Percentiles rank a stretch among this genome's conserved stretches.
Evolutionary conservation across 1,284 basidiomycete species (phyloP).

Genomic region (Austroboletus novae-zelandiae): DNA sequence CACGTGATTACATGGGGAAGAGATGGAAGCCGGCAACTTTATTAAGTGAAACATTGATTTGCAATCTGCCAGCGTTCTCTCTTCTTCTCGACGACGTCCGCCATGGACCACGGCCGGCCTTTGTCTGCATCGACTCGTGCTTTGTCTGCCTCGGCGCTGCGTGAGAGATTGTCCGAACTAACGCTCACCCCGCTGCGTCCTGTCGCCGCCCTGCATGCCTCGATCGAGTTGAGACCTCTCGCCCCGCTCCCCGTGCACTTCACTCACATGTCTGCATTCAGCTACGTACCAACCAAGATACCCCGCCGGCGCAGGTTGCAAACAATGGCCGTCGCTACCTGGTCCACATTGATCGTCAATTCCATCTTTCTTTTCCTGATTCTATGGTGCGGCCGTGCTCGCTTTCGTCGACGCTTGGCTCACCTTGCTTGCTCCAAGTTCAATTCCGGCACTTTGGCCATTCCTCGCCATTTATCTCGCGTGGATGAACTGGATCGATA

Average conservation of each 20-base stretch:
- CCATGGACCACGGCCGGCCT: slow-evolving; percentile 21
- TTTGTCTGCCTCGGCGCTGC: slow-evolving; percentile 50
- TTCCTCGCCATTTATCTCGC: slow-evolving; percentile 77
- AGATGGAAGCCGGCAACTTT: background rate
- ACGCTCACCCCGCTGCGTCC: slow-evolving; percentile 52
- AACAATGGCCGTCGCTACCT: slow-evolving; percentile 83
- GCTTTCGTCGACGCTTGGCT: slow-evolving; percentile 1
- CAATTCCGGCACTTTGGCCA: slow-evolving; percentile 88
- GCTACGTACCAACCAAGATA: slow-evolving; percentile 71
- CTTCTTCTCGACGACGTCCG: slow-evolving; percentile 2
- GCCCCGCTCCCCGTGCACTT: background rate
- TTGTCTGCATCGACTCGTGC: slow-evolving; percentile 28
- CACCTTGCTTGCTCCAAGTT: slow-evolving; percentile 48
- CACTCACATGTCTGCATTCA: slow-evolving; percentile 26
- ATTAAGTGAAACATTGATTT: slow-evolving; percentile 3
- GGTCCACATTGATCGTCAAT: slow-evolving; percentile 80
- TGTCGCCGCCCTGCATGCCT: slow-evolving; percentile 59
- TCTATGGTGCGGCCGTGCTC: slow-evolving; percentile 60
- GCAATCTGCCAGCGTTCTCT: background rate
- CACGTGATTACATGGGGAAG: background rate
- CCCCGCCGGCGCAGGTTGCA: slow-evolving; percentile 81
- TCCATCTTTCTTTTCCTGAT: slow-evolving; percentile 71
- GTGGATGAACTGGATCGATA: slow-evolving; percentile 80
- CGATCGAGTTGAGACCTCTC: slow-evolving; percentile 59
- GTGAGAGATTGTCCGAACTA: slow-evolving; percentile 57